Evolutionary conservation across 495 filamentous ascomycete species (phyloP), one percentile per base, ranked within the genome.

Genomic region (Aspergillus incahuasiensis): DNA sequence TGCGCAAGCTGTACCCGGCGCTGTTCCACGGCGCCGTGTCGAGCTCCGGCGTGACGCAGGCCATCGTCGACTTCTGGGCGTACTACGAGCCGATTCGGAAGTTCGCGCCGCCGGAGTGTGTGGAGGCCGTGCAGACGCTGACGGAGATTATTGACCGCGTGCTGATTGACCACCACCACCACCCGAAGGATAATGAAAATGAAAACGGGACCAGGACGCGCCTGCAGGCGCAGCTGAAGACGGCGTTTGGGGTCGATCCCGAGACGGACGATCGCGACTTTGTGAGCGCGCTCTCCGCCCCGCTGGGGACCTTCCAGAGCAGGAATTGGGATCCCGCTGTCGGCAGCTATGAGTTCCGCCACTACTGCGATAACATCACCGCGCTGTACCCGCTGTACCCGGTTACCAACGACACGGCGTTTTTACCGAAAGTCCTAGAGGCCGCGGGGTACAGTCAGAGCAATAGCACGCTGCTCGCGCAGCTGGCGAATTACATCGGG

Each of bases 51-150:
- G 87, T 90, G 3, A 85, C 85, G 0, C 76, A 81, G 52, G 86
- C 87, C 6, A 86, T 89, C 45, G 81, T 79, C 61, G 85, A 89
- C 52, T 90, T 82, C 63, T 89, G 85, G 85, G 53, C 82, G 53
- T 89, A 89, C 69, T 87, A 74, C 58, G 84, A 86, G 63, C 83
- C 86, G 0, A 79, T 86, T 19, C 75, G 83, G 0, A 66, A 80
- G 16, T 86, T 78, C 72, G 79, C 66, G 3, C 79, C 79, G 0
- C 67, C 67, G 11, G 72, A 71, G 22, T 88, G 86, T 60, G 77
- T 89, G 28, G 57, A 63, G 0, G 68, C 73, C 6, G 80, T 78
- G 1, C 82, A 83, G 59, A 81, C 80, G 49, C 68, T 87, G 70
- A 74, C 68, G 20, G 72, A 87, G 53, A 68, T 87, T 25, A 70